Evolutionary conservation across 306 rosid genomes (phyloP), one percentile per base, ranked within the genome.

Genomic region (Dalbergia cultrata): DNA sequence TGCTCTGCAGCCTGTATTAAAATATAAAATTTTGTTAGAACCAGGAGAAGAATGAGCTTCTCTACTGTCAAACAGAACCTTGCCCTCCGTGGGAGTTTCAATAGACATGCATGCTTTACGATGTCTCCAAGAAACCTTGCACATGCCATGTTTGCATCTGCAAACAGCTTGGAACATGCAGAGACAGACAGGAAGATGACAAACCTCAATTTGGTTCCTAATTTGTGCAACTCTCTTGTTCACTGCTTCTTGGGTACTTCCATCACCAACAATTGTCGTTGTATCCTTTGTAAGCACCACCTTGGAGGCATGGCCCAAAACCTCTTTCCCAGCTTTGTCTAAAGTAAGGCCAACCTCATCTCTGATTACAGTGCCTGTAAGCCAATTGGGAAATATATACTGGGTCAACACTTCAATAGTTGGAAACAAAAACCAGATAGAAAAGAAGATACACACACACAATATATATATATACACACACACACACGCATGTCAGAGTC

Each of bases 201-300:
- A 39, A 72, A 93, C 98, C 97, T 96, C 99, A 57, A 96, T 96
- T 67, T 85, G 92, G 77, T 86, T 96, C 78, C 50, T 93, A 43
- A 96, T 96, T 72, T 96, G 99, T 45, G 98, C 85, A 71, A 96
- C 99, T 83, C 98, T 87, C 89, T 96, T 93, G 86, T 70, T 90
- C 64, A 96, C 99, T 59, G 84, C 98, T 37, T 96, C 99, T 72
- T 96, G 98, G 50, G 98, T 93, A 85, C 95, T 93, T 80, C 99
- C 99, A 19, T 96, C 99, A 70, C 99, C 99, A 72, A 96, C 97
- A 78, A 96, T 88, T 37, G 97, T 96, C 57, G 98, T 90, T 69
- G 85, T 71, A 83, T 96, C 99, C 85, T 96, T 96, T 13, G 99
- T 96, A 45, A 96, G 99, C 75, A 96, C 99, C 74, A 92, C 93